A percentile compares a stretch with the other conserved stretches of the same genome.
Conservation (phyloP, 1,284 basidiomycete genomes). For the Puccinia coronata region DNA sequence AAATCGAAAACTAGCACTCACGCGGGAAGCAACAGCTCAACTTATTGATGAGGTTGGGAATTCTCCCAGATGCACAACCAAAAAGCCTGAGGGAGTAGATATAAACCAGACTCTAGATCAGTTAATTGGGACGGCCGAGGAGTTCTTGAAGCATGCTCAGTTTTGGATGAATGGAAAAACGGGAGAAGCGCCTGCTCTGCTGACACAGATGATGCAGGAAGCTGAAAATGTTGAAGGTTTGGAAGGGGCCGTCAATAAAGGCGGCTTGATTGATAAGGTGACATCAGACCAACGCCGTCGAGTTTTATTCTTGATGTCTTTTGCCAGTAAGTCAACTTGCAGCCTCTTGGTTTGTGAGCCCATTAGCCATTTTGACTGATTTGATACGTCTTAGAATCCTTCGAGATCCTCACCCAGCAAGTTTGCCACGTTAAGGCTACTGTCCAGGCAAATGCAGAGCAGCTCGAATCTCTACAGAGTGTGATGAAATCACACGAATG, state of each 20-base stretch:
- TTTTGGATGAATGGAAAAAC: constrained; percentile 49
- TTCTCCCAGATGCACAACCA: background rate
- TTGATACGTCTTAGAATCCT: constrained; percentile 14
- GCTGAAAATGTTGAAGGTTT: constrained; percentile 28
- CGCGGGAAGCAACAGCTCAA: constrained; percentile 13
- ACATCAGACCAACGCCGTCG: constrained; percentile 35
- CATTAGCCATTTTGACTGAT: background rate
- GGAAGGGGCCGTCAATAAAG: constrained; percentile 17
- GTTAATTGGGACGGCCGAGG: constrained; percentile 27
- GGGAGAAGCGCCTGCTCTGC: constrained; percentile 17
- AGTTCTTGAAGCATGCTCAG: constrained; percentile 42
- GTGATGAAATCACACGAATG: constrained; percentile 11
- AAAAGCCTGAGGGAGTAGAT: background rate
- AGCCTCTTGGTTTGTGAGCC: background rate
- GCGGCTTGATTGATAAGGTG: constrained; percentile 37
- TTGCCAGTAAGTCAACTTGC: constrained; percentile 32
- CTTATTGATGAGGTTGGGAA: background rate
- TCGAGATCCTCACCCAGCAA: constrained; percentile 32
- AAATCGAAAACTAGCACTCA: constrained; percentile 2
- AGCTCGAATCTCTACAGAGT: constrained; percentile 15
- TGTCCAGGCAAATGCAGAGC: constrained; percentile 3
- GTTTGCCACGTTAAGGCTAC: constrained; percentile 12
- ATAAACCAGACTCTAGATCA: constrained; percentile 5
- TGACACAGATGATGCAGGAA: constrained; percentile 38
- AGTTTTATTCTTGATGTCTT: constrained; percentile 41